Percentiles rank a stretch among this genome's conserved stretches.
Conservation (phyloP, 768 basidiomycete species). For the Tephrocybe sp. region DNA sequence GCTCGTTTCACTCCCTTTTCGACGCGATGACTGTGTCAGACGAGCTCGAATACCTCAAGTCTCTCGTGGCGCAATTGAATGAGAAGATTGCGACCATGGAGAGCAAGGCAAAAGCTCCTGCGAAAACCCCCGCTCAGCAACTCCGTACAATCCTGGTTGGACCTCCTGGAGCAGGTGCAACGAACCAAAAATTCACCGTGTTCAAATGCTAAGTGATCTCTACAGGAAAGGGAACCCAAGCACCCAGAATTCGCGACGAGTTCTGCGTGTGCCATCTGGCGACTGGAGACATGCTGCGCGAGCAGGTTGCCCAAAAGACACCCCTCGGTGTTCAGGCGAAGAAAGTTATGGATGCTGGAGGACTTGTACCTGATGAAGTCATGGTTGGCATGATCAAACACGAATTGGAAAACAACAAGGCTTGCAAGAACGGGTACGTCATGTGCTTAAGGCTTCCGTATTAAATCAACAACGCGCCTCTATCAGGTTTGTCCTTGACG, state of each 20-base stretch:
- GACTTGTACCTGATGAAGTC: conserved; percentile 94
- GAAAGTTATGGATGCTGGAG: conserved; percentile 96
- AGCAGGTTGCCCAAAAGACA: conserved; percentile 88
- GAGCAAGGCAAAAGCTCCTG: conserved; percentile 55
- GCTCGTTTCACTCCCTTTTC: conserved; percentile 11
- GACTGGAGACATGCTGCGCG: conserved; percentile 98
- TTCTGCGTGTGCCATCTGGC: conserved; percentile 98
- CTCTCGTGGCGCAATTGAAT: conserved; percentile 85
- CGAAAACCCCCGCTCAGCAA: conserved; percentile 69
- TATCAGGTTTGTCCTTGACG: conserved; percentile 92
- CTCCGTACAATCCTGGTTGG: conserved; percentile 92
- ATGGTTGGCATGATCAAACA: conserved; percentile 98
- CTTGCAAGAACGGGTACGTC: conserved; percentile 93
- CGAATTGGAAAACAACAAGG: conserved; percentile 90
- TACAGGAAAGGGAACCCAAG: conserved; percentile 97
- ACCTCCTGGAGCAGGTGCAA: conserved; percentile 93
- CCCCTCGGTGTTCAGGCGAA: conserved; percentile 89
- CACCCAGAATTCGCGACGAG: conserved; percentile 86
- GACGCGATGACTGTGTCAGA: conserved; percentile 60
- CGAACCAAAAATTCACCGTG: not conserved
- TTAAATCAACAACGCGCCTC: conserved; percentile 16
- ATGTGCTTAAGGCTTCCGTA: conserved; percentile 1
- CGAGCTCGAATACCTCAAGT: conserved; percentile 95
- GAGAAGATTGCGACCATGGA: conserved; percentile 87
- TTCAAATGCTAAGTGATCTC: not conserved